phyloP scores from a whole-genome alignment of 805 yeast species.

The Yarrowia porcina region DNA sequence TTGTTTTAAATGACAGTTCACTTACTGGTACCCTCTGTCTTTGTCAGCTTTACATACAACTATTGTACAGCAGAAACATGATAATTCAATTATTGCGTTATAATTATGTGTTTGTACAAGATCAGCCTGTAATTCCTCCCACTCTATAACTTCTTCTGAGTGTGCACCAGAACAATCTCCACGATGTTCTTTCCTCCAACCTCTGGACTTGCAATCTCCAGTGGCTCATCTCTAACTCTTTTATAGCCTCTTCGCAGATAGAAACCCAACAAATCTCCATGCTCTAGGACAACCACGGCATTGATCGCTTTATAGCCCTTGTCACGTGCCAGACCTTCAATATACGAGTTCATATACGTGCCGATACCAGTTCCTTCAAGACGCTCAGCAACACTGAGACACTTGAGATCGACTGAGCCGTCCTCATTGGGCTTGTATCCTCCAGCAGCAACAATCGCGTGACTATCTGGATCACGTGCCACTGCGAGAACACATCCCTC shows the following conservation, averaged over 20 bases:
- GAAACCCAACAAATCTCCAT: background rate
- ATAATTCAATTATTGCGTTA: too few relatives aligned
- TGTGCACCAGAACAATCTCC: background rate
- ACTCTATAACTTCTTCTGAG: background rate
- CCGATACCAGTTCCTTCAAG: background rate
- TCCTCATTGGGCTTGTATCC: background rate
- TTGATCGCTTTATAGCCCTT: background rate
- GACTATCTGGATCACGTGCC: background rate
- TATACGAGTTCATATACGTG: background rate
- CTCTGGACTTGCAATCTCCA: background rate
- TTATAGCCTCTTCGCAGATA: background rate
- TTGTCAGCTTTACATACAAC: too few relatives aligned
- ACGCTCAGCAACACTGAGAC: background rate
- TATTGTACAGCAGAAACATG: too few relatives aligned
- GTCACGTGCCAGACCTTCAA: background rate
- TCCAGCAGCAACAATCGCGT: background rate
- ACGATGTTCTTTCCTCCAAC: background rate
- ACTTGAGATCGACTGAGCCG: background rate
- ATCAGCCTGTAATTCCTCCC: too few relatives aligned
- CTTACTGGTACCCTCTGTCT: too few relatives aligned
- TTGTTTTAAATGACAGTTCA: too few relatives aligned
- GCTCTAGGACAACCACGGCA: background rate
- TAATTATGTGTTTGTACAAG: too few relatives aligned
- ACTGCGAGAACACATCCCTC: background rate
- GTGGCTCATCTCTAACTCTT: background rate